phyloP scores from a whole-genome alignment of 129 eudicot species.

The Daucus carota region DH1_v3.0 NC_030387.2:914501-915000 shows the following conservation, averaged over 20 bases:
- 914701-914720: constrained; percentile 72
- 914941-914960: constrained; percentile 71
- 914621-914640: constrained; percentile 19
- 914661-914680: constrained; percentile 98
- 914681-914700: constrained; percentile 81
- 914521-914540: constrained; percentile 76
- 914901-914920: not conserved
- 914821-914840: not conserved
- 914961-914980: constrained; percentile 70
- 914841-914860: not conserved
- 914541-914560: constrained; percentile 81
- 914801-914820: constrained; percentile 8
- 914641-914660: constrained; percentile 58
- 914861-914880: not conserved
- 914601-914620: constrained; percentile 20
- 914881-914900: not conserved
- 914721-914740: constrained; percentile 80
- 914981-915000: constrained; percentile 76
- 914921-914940: constrained; percentile 41
- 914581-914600: constrained; percentile 31
- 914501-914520: constrained; percentile 80
- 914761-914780: constrained; percentile 93
- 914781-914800: constrained; percentile 82
- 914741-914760: constrained; percentile 90
- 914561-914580: constrained; percentile 38